These are phyloP conservation scores for Angomonas deanei DNA, from an alignment of 208 protist genomes.

Conservation along the genomic window DNA sequence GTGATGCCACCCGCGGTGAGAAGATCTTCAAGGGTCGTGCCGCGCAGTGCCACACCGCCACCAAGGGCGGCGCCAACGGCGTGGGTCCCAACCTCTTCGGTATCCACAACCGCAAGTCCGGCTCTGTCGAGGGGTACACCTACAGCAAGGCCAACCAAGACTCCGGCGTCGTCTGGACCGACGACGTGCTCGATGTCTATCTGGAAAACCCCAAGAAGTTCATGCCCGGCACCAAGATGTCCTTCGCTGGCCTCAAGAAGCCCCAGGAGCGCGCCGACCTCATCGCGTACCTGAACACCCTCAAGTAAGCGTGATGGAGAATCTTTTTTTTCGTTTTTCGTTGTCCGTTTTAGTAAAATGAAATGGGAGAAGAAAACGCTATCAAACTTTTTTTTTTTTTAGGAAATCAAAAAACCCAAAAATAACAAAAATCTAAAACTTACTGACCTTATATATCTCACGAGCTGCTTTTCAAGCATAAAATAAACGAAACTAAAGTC, in stretches of 20 bases:
- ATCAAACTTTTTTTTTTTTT: neutral
- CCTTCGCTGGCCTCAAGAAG: slow-evolving; percentile 94
- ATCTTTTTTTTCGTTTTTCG: neutral
- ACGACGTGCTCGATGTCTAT: slow-evolving; percentile 93
- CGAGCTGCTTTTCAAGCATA: neutral
- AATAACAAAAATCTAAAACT: slow-evolving; percentile 10
- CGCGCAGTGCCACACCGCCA: slow-evolving; percentile 91
- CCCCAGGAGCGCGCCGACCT: slow-evolving; percentile 91
- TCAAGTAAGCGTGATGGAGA: slow-evolving; percentile 23
- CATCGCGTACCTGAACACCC: slow-evolving; percentile 91
- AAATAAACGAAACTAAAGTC: neutral
- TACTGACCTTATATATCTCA: neutral
- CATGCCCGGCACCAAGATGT: slow-evolving; percentile 97
- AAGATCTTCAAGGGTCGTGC: slow-evolving; percentile 93
- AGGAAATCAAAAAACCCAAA: neutral
- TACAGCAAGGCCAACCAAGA: slow-evolving; percentile 95
- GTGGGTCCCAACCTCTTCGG: slow-evolving; percentile 90
- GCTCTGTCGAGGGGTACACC: slow-evolving; percentile 86
- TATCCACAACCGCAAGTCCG: slow-evolving; percentile 88
- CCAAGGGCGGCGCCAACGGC: slow-evolving; percentile 86
- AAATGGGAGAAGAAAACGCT: no score
- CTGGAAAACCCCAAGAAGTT: slow-evolving; percentile 98
- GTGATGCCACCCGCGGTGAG: slow-evolving; percentile 77
- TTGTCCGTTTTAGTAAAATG: slow-evolving; percentile 12
- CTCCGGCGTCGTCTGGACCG: slow-evolving; percentile 89